Evolutionary conservation across 345 rosid genomes (phyloP), one percentile per base, ranked within the genome.

Genomic region (Eucalyptus virginea): DNA sequence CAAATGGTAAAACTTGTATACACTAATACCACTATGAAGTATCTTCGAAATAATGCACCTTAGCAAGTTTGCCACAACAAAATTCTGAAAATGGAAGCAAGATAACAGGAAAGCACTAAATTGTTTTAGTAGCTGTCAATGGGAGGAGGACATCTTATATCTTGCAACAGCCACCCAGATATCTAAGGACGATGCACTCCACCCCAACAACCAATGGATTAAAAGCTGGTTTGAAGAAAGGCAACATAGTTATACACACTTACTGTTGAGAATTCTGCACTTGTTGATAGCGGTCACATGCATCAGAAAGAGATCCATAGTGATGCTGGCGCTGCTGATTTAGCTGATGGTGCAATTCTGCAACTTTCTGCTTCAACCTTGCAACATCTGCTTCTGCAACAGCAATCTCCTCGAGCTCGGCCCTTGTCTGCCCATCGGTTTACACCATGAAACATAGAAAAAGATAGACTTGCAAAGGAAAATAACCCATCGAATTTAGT

Each of bases 311-410:
- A 86, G 99, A 94, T 85, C 97, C 95, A 85, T 94, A 95, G 88
- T 96, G 97, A 91, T 93, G 96, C 91, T 96, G 99, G 47, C 99
- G 93, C 91, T 98, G 99, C 94, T 98, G 99, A 94, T 94, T 98
- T 91, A 98, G 98, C 91, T 98, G 99, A 89, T 96, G 98, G 90
- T 98, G 99, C 89, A 98, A 98, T 93, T 98, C 99, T 34, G 99
- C 99, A 92, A 98, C 99, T 92, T 98, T 98, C 92, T 98, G 99
- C 93, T 98, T 98, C 92, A 98, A 93, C 93, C 99, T 95, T 91
- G 99, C 99, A 90, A 98, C 99, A 93, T 98, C 99, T 49, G 98
- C 99, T 95, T 98, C 99, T 72, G 99, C 99, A 91, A 97, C 97
- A 92, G 99, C 99, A 92, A 98, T 98, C 95, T 98, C 99, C 95